These are phyloP conservation scores for Streptanthus diversifolius DNA, from an alignment of 345 rosid species.

Conservation along the genomic window DNA sequence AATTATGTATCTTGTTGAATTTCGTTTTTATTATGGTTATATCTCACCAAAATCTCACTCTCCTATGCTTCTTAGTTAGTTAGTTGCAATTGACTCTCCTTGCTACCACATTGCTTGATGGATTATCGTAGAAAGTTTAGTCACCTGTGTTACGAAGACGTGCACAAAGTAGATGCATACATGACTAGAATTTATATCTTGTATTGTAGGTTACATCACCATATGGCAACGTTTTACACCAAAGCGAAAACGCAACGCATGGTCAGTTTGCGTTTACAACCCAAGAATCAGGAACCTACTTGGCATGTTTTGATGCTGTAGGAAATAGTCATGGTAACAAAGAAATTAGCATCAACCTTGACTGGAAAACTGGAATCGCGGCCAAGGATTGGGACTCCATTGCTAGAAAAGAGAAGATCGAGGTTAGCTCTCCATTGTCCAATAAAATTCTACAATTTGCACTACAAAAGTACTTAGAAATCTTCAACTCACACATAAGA, in stretches of 20 bases:
- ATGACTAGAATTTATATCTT: neutral
- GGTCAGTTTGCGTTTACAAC: conserved; percentile 90
- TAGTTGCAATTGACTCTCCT: neutral
- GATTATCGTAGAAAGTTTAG: neutral
- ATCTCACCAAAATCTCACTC: neutral
- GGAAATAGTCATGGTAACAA: conserved; percentile 36
- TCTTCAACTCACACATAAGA: neutral
- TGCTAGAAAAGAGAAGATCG: conserved; percentile 80
- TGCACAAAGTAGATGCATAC: neutral
- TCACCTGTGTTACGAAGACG: neutral
- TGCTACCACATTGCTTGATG: neutral
- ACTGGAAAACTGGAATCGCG: conserved; percentile 87
- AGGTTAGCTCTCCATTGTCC: conserved; percentile 45
- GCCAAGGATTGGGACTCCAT: conserved; percentile 93
- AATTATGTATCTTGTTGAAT: neutral
- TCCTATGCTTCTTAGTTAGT: neutral
- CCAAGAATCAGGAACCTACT: conserved; percentile 66
- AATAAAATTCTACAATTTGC: neutral
- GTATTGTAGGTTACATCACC: conserved; percentile 70
- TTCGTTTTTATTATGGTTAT: neutral
- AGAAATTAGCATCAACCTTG: conserved; percentile 59
- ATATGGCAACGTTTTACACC: conserved; percentile 59
- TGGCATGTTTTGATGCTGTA: conserved; percentile 68
- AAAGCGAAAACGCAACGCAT: conserved; percentile 49
- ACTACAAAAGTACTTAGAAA: neutral